A percentile compares a stretch with the other conserved stretches of the same genome.
These are phyloP conservation scores for Didymella pinodella DNA, from an alignment of 2,329 filamentous ascomycete genomes.

Conservation along the genomic window DNA sequence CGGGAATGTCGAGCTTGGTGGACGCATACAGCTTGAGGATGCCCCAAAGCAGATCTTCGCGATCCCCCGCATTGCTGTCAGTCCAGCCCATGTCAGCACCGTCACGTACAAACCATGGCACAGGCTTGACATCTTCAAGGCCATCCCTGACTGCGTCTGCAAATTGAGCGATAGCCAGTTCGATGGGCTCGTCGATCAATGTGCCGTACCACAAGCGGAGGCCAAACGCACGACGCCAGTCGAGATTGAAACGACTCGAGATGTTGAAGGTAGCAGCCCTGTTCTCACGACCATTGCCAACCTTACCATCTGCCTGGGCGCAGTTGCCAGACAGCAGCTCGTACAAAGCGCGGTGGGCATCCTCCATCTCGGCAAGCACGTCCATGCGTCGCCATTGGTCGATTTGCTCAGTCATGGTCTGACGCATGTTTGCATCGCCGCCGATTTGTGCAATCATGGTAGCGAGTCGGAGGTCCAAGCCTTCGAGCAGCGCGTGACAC, in stretches of 20 bases:
- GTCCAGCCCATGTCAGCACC: slow-evolving; percentile 67
- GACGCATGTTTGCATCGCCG: slow-evolving; percentile 72
- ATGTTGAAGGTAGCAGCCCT: slow-evolving; percentile 81
- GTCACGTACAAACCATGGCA: slow-evolving; percentile 74
- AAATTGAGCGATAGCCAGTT: slow-evolving; percentile 76
- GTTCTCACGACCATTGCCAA: slow-evolving; percentile 77
- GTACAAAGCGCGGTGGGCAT: slow-evolving; percentile 85
- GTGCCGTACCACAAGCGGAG: slow-evolving; percentile 90
- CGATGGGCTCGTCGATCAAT: slow-evolving; percentile 71
- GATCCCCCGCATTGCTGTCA: slow-evolving; percentile 63
- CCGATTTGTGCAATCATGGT: slow-evolving; percentile 85
- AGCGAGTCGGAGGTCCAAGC: slow-evolving; percentile 82
- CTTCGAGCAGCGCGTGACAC: slow-evolving; percentile 78
- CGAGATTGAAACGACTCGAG: slow-evolving; percentile 81
- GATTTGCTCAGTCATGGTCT: slow-evolving; percentile 81
- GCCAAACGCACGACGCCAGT: slow-evolving; percentile 94
- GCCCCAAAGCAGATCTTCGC: slow-evolving; percentile 86
- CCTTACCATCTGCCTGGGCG: slow-evolving; percentile 81
- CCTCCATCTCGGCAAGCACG: slow-evolving; percentile 84
- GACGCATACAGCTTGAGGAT: slow-evolving; percentile 80
- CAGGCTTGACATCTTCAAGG: slow-evolving; percentile 72
- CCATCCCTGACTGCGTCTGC: slow-evolving; percentile 75
- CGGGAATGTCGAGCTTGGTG: slow-evolving; percentile 55
- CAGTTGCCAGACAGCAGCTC: slow-evolving; percentile 88
- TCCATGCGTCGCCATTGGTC: slow-evolving; percentile 84